Evolutionary conservation across 495 filamentous ascomycete genomes (phyloP).

Genomic region (Staphylotrichum longicolle): DNA sequence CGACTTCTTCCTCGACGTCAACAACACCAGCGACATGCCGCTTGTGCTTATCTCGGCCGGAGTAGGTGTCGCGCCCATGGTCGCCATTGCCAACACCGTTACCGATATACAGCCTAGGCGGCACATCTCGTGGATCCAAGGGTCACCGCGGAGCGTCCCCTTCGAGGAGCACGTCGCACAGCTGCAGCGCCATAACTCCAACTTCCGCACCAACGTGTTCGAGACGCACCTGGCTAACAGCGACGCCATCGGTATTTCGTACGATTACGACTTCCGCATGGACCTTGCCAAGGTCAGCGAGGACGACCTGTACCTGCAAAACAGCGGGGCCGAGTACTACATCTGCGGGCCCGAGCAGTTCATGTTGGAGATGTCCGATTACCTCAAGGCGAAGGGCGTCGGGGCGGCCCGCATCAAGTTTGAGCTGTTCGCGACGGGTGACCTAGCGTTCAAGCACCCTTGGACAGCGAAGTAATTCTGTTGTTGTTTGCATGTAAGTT

Average conservation of each 20-base stretch:
- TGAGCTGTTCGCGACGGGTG: slow-evolving; percentile 68
- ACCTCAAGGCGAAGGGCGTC: slow-evolving; percentile 50
- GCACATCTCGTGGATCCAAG: slow-evolving; percentile 62
- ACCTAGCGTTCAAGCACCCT: slow-evolving; percentile 29
- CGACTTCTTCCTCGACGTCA: slow-evolving; percentile 55
- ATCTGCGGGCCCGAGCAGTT: slow-evolving; percentile 67
- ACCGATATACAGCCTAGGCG: slow-evolving; percentile 42
- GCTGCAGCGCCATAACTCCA: slow-evolving; percentile 37
- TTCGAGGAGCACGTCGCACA: slow-evolving; percentile 53
- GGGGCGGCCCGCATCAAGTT: slow-evolving; percentile 58
- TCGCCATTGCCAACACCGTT: slow-evolving; percentile 64
- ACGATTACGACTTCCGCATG: slow-evolving; percentile 54
- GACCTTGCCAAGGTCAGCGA: slow-evolving; percentile 53
- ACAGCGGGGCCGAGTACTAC: slow-evolving; percentile 60
- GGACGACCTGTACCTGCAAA: slow-evolving; percentile 51
- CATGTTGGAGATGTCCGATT: slow-evolving; percentile 57
- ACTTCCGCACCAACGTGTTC: slow-evolving; percentile 43
- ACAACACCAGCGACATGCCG: slow-evolving; percentile 39
- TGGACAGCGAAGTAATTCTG: too few relatives aligned
- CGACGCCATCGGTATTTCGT: slow-evolving; percentile 56
- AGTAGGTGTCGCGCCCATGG: slow-evolving; percentile 65
- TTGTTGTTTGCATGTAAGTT: too few relatives aligned
- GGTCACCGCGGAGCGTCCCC: slow-evolving; percentile 49
- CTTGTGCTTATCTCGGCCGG: slow-evolving; percentile 68
- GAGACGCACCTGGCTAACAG: slow-evolving; percentile 37